Evolutionary conservation across 345 rosid genomes (phyloP), one percentile per base, ranked within the genome.

Genomic region (Heritiera littoralis): DNA sequence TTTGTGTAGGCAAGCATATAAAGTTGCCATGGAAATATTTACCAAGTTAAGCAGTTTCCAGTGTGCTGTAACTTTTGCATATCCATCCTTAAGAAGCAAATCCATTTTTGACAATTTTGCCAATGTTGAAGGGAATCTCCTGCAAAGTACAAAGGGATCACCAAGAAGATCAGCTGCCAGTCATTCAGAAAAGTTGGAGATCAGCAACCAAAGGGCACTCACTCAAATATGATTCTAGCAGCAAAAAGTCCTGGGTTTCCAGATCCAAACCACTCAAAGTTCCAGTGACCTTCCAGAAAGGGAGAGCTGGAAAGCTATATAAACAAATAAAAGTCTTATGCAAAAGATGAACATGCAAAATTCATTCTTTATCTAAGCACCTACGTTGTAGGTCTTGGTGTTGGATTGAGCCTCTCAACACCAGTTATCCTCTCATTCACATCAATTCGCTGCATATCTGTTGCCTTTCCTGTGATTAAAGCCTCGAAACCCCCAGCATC

Each of bases 401-500:
- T 85, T 1, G 98, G 98, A 83, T 90, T 96, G 71, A 96, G 94
- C 74, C 99, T 88, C 86, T 96, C 98, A 43, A 96, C 91, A 77
- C 93, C 87, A 30, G 85, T 86, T 72, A 93, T 96, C 85, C 95
- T 90, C 80, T 96, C 99, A 78, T 91, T 93, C 70, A 96, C 97
- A 86, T 94, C 99, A 65, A 96, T 92, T 84, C 82, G 87, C 83
- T 96, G 97, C 81, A 94, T 41, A 59, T 87, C 90, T 0, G 95
- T 88, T 45, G 88, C 78, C 80, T 91, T 89, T 66, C 99, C 97
- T 1, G 90, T 84, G 32, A 94, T 90, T 28, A 96, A 79, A 58
- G 97, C 94, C 84, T 91, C 94, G 65, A 93, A 93, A 13, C 98
- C 99, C 61, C 99, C 99, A 61, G 97, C 88, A 86, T 96, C 99